Conservation (phyloP, 805 yeast species). For the Hagleromyces aurorensis region DNA sequence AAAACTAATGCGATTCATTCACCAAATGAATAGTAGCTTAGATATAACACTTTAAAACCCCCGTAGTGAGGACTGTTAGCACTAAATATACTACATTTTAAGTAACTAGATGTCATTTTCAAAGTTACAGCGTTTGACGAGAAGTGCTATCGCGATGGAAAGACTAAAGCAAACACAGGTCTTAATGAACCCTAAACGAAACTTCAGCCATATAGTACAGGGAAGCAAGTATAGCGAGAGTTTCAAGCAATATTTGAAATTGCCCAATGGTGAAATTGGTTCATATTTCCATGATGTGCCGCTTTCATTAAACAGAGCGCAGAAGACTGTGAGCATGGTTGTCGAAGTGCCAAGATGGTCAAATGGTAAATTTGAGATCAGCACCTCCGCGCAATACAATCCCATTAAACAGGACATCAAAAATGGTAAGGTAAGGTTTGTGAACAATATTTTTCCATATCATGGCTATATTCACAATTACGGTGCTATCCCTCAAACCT, state of each 20-base stretch:
- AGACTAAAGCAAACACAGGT: constrained; percentile 10
- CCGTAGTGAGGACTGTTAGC: no score
- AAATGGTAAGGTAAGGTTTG: constrained; percentile 68
- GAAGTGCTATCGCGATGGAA: constrained; percentile 4
- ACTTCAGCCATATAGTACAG: constrained; percentile 11
- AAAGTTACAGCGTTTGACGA: background rate
- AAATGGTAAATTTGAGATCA: constrained; percentile 77
- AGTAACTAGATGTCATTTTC: constrained; percentile 1
- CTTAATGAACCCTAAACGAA: constrained; percentile 8
- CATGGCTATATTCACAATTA: constrained; percentile 83
- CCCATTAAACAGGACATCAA: constrained; percentile 78
- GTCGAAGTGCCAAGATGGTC: constrained; percentile 78
- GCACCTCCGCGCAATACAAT: constrained; percentile 48
- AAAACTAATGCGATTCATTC: no score
- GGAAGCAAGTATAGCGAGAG: constrained; percentile 35
- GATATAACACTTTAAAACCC: no score
- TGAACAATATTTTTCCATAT: constrained; percentile 71
- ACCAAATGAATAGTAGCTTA: no score
- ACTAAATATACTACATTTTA: no score
- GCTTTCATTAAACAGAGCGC: constrained; percentile 36
- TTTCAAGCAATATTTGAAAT: constrained; percentile 39
- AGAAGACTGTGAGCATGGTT: constrained; percentile 50
- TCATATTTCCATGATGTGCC: constrained; percentile 74
- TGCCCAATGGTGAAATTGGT: constrained; percentile 39
- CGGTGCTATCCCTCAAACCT: constrained; percentile 88